Evolutionary conservation across 2,329 filamentous ascomycete genomes (phyloP), one percentile per base, ranked within the genome.

Genomic region (Curvularia sp.): DNA sequence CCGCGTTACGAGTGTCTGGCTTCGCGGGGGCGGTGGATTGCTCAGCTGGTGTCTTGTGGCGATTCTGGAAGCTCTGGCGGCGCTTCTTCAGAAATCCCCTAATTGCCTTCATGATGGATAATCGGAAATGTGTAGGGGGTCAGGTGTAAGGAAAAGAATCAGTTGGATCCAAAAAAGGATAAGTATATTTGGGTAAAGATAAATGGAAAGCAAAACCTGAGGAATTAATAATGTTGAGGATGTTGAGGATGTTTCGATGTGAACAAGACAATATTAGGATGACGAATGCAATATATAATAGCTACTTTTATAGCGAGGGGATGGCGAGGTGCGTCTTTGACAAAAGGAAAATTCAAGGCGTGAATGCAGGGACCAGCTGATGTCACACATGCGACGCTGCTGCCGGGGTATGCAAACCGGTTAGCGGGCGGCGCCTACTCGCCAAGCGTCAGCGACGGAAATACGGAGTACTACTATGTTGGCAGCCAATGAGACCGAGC

Each of bases 321-420:
- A 46, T 42, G 49, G 56, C 55, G 46, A 35, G 42, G 38, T 30
- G 44, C 43, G 42, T 61, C 51, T 48, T 59, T 48, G 50, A 61
- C 24, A 51, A 26, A 49, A 56, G 60, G 31, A n/a, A 24, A 48
- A 47, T 61, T 46, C 55, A 55, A 49, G 57, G 44, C 53, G 55
- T 64, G 61, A 63, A 70, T 67, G 60, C 64, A 65, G 64, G 61
- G 61, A 53, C 55, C 65, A 62, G 55, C 71, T 75, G 70, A 75
- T 75, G 74, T 72, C 68, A 73, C 68, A 68, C 61, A 69, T 57
- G 64, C 61, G 60, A 60, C 56, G 56, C 44, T 33, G 58, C 43
- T 50, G 53, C 53, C 49, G 35, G 53, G 62, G 52, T 48, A 7
- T 31, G 35, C 28, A 67, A 65, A 65, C 64, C 62, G 61, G 67